Evolutionary conservation across 371 early-diverging fungal genomes (phyloP).

Genomic region (Lichtheimia hyalospora): DNA sequence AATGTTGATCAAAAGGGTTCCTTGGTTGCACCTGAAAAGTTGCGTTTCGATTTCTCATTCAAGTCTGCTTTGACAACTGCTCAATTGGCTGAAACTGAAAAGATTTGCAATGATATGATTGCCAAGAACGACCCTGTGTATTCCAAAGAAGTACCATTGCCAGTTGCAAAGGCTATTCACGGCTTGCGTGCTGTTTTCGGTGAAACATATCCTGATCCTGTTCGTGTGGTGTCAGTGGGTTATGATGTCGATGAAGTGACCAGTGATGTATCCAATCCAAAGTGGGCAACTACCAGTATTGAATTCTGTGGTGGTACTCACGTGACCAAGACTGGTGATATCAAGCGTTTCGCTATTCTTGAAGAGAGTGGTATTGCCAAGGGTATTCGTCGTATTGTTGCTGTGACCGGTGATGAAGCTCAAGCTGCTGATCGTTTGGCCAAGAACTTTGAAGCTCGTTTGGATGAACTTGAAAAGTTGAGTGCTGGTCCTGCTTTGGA

Average conservation of each 20-base stretch:
- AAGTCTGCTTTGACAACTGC: slow-evolving; percentile 77
- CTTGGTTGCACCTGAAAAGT: slow-evolving; percentile 95
- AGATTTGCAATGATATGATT: slow-evolving; percentile 82
- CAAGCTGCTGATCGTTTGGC: slow-evolving; percentile 67
- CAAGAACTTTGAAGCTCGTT: slow-evolving; percentile 59
- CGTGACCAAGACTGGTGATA: slow-evolving; percentile 90
- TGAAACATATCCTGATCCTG: slow-evolving; percentile 96
- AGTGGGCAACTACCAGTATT: slow-evolving; percentile 81
- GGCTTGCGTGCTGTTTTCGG: slow-evolving; percentile 96
- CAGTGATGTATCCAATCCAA: slow-evolving; percentile 75
- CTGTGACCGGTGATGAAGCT: slow-evolving; percentile 95
- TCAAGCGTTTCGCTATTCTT: slow-evolving; percentile 86
- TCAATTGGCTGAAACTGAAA: slow-evolving; percentile 84
- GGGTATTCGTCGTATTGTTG: slow-evolving; percentile 97
- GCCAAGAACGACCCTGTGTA: slow-evolving; percentile 74
- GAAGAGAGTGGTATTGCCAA: slow-evolving; percentile 97
- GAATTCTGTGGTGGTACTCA: slow-evolving; percentile 99
- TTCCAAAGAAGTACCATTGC: slow-evolving; percentile 85
- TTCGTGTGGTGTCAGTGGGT: slow-evolving; percentile 93
- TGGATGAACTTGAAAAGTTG: slow-evolving; percentile 60
- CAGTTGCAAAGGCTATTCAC: slow-evolving; percentile 78
- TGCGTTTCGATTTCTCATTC: slow-evolving; percentile 96
- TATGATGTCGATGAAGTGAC: slow-evolving; percentile 88
- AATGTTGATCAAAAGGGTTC: slow-evolving; percentile 97
- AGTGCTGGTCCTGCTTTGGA: slow-evolving; percentile 67